Evolutionary conservation across 2,329 filamentous ascomycete genomes (phyloP).

Genomic region (Pestalotiopsis sp.): DNA sequence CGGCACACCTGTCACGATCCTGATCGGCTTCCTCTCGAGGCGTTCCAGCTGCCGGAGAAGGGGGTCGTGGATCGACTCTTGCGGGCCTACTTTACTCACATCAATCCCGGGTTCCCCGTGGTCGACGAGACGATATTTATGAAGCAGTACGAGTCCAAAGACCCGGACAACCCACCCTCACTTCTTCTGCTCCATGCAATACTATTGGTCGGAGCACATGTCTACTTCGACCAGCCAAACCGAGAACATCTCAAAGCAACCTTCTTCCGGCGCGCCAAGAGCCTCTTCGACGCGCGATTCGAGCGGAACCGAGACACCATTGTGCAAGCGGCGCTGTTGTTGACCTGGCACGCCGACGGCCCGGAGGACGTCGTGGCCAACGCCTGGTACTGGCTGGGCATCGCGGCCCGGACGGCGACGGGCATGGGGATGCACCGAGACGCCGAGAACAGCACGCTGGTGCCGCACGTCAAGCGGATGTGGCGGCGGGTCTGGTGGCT

Average conservation of each 20-base stretch:
- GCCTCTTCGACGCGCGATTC: constrained; percentile 53
- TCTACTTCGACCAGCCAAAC: constrained; percentile 39
- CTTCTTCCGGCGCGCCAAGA: constrained; percentile 56
- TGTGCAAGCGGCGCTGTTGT: constrained; percentile 55
- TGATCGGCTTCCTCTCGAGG: constrained; percentile 48
- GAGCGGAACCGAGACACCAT: constrained; percentile 56
- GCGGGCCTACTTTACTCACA: constrained; percentile 50
- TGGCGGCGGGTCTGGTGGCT: constrained; percentile 44
- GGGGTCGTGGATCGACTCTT: constrained; percentile 51
- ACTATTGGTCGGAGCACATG: constrained; percentile 54
- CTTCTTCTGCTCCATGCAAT: constrained; percentile 53
- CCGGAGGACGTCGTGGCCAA: constrained; percentile 58
- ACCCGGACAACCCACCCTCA: constrained; percentile 45
- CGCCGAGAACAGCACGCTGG: constrained; percentile 30
- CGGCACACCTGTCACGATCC: constrained; percentile 42
- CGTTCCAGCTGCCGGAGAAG: constrained; percentile 50
- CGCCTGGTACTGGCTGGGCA: constrained; percentile 54
- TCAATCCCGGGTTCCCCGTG: constrained; percentile 55
- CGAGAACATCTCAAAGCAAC: constrained; percentile 46
- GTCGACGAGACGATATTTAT: constrained; percentile 55
- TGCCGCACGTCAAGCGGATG: constrained; percentile 33
- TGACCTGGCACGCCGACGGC: constrained; percentile 59
- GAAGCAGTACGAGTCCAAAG: constrained; percentile 48
- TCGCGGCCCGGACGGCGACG: constrained; percentile 52
- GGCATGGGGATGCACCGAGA: constrained; percentile 56